These are phyloP conservation scores for Fagus sylvatica DNA, from an alignment of 306 rosid genomes.

Conservation along the genomic window DNA sequence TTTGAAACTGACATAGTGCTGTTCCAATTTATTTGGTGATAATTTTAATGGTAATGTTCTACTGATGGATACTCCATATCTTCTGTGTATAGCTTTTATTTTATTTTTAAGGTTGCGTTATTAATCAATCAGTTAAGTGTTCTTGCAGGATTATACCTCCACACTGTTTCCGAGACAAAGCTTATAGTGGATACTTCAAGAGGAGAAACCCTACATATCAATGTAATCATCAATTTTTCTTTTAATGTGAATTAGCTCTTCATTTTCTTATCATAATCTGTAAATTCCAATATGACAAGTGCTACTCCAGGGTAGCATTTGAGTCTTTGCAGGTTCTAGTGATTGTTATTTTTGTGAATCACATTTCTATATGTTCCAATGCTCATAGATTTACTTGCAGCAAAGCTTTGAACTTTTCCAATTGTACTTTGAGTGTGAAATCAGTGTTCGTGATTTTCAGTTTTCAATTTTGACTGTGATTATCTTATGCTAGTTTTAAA, in stretches of 20 bases:
- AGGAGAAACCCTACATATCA: conserved; percentile 71
- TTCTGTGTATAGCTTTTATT: background rate
- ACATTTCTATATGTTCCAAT: background rate
- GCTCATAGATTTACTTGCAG: background rate
- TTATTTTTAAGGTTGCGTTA: background rate
- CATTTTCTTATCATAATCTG: conserved; percentile 20
- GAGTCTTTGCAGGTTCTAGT: background rate
- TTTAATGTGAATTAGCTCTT: conserved; percentile 5
- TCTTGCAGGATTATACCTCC: conserved; percentile 64
- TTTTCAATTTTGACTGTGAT: background rate
- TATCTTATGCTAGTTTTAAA: background rate
- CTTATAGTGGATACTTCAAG: conserved; percentile 90
- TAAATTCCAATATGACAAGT: background rate
- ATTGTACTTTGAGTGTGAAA: background rate
- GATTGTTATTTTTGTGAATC: background rate
- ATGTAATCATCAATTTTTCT: conserved; percentile 45
- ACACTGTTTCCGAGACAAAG: conserved; percentile 72
- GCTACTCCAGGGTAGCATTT: background rate
- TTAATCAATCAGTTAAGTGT: conserved; percentile 19
- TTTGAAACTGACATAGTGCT: background rate
- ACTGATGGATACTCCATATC: background rate
- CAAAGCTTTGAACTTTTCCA: background rate
- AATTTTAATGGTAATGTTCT: background rate
- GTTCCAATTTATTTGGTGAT: background rate
- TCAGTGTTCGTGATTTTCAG: background rate